Evolutionary conservation across 169 alveolate genomes (phyloP).

Genomic region (Babesia gibsoni): DNA sequence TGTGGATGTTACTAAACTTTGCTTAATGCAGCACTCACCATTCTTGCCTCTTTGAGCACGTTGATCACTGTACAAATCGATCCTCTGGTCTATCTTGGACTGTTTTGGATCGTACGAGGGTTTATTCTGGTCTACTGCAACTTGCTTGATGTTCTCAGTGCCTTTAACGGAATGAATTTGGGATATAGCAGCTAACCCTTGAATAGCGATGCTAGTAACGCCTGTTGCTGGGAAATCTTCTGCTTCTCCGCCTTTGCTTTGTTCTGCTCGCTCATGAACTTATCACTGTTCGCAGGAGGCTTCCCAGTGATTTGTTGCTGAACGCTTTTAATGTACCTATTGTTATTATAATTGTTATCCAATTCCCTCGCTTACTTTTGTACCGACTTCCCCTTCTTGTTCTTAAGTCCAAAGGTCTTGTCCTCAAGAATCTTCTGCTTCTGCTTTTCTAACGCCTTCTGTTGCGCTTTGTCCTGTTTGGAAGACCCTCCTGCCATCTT

Average conservation of each 20-base stretch:
- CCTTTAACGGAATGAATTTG: constrained; percentile 27
- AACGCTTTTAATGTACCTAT: constrained; percentile 77
- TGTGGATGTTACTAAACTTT: constrained; percentile 29
- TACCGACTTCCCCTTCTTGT: constrained; percentile 94
- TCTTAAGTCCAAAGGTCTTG: constrained; percentile 98
- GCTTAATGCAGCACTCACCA: constrained; percentile 16
- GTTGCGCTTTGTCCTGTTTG: constrained; percentile 84
- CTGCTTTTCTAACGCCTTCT: constrained; percentile 92
- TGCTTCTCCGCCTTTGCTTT: constrained; percentile 92
- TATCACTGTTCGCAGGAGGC: constrained; percentile 73
- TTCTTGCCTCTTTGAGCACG: constrained; percentile 76
- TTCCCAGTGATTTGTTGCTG: constrained; percentile 78
- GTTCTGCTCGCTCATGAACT: constrained; percentile 59
- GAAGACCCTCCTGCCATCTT: constrained; percentile 76
- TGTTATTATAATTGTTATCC: background rate
- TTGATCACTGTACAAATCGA: constrained; percentile 94
- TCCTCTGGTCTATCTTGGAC: constrained; percentile 82
- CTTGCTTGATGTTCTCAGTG: constrained; percentile 82
- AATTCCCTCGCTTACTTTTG: constrained; percentile 82
- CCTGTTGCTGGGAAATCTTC: constrained; percentile 88
- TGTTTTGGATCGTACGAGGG: constrained; percentile 77
- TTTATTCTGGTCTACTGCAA: constrained; percentile 66
- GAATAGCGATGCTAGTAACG: constrained; percentile 85
- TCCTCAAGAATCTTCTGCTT: constrained; percentile 97
- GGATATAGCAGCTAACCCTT: constrained; percentile 14